Conservation (phyloP, 371 early-diverging fungal species). For the Mucor mucedo region DNA sequence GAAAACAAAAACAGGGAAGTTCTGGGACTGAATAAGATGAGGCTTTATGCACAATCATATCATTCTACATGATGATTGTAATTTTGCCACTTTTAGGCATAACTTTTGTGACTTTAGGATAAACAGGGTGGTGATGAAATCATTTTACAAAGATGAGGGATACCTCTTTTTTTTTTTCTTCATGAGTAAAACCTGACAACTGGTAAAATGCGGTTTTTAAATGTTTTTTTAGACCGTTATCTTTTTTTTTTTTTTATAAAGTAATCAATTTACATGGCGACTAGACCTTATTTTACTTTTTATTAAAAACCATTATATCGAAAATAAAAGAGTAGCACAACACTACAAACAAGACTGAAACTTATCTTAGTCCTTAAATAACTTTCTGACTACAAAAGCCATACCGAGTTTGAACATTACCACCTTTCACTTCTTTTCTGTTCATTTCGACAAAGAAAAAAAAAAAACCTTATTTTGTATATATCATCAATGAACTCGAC, state of each 20-base stretch:
- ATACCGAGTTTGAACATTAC: no score
- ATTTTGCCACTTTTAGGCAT: background rate
- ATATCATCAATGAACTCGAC: slow-evolving; percentile 11
- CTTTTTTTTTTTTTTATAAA: background rate
- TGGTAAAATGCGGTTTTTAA: slow-evolving; percentile 4
- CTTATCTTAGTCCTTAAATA: background rate
- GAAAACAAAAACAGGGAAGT: no score
- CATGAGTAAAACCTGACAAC: background rate
- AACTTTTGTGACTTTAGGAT: no score
- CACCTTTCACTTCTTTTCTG: background rate
- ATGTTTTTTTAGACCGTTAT: background rate
- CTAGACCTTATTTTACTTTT: background rate
- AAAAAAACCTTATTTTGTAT: background rate
- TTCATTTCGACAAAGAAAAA: background rate
- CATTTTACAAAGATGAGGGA: no score
- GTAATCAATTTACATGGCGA: slow-evolving; percentile 3
- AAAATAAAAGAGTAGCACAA: background rate
- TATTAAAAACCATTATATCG: background rate
- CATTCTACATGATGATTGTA: background rate
- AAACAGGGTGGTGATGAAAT: no score
- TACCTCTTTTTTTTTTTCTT: background rate
- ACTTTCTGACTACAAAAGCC: no score
- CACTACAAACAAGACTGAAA: background rate
- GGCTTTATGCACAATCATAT: background rate
- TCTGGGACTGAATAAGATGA: no score